Evolutionary conservation across 768 basidiomycete genomes (phyloP).

Genomic region (Chiua virens): DNA sequence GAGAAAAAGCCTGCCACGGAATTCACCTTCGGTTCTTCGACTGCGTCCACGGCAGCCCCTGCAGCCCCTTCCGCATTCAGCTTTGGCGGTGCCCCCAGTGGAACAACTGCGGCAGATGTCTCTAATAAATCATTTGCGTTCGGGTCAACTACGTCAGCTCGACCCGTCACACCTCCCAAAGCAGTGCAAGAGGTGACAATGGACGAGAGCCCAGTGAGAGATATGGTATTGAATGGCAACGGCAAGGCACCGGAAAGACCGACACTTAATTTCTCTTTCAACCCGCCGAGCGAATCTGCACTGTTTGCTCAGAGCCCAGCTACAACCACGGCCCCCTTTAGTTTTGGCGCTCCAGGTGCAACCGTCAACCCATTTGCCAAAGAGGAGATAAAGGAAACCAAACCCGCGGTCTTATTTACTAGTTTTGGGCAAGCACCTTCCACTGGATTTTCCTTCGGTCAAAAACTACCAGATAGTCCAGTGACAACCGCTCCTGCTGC

Average conservation of each 20-base stretch:
- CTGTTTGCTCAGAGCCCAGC: slow-evolving; percentile 36
- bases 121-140: slow-evolving; percentile 57
- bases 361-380: slow-evolving; percentile 49
- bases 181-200: slow-evolving; percentile 68
- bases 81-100: slow-evolving; percentile 45
- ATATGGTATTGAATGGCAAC: slow-evolving; percentile 45
- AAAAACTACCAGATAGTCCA: slow-evolving; percentile 40
- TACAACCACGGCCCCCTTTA: slow-evolving; percentile 33
- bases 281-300: slow-evolving; percentile 34
- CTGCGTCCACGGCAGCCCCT: slow-evolving; percentile 34
- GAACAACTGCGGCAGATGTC: slow-evolving; percentile 39
- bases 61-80: slow-evolving; percentile 39
- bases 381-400: slow-evolving; percentile 47
- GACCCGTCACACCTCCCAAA: slow-evolving; percentile 67
- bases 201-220: slow-evolving; percentile 80
- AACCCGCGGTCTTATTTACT: slow-evolving; percentile 41
- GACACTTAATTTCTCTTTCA: slow-evolving; percentile 51
- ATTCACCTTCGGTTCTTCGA: slow-evolving; percentile 45
- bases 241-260: slow-evolving; percentile 40
- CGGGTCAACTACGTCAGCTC: slow-evolving; percentile 40
- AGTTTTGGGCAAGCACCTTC: slow-evolving; percentile 47
- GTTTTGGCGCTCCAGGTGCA: slow-evolving; percentile 30
- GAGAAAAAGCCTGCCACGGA: slow-evolving; percentile 37
- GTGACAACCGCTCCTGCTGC: slow-evolving; percentile 37
- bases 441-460: slow-evolving; percentile 49